phyloP scores from a whole-genome alignment of 2,329 filamentous ascomycete species.

The Fusarium sp. region DNA sequence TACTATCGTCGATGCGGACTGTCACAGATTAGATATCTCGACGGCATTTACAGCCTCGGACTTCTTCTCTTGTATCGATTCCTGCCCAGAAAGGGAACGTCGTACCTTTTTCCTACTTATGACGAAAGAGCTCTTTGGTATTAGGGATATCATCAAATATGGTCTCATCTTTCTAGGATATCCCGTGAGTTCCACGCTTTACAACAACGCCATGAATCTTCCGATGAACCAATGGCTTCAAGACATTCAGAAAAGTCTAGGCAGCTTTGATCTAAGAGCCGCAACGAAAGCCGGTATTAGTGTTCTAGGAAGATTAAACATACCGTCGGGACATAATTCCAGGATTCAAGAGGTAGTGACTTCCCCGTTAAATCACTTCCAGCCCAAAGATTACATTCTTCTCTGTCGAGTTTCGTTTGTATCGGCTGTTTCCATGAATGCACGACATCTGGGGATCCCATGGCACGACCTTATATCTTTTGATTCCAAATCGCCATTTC shows the following conservation, averaged over 20 bases:
- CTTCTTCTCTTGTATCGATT: not conserved
- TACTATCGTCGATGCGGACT: not conserved
- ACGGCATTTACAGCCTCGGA: not conserved
- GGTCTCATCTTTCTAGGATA: not conserved
- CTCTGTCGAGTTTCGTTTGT: not conserved
- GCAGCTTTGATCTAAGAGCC: not conserved
- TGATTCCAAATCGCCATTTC: not conserved
- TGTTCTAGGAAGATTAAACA: not conserved
- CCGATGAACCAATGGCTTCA: not conserved
- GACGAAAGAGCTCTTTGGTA: not conserved
- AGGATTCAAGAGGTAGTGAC: not conserved
- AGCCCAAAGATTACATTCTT: not conserved
- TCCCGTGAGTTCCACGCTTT: not conserved
- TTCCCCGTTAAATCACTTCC: not conserved
- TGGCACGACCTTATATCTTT: not conserved
- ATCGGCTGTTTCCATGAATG: not conserved
- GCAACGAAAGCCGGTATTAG: not conserved
- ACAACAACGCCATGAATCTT: not conserved
- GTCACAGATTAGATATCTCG: accelerated
- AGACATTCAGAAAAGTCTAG: not conserved
- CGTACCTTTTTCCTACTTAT: not conserved
- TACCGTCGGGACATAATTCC: not conserved
- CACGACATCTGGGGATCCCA: not conserved
- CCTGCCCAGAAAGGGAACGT: not conserved
- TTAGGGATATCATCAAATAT: not conserved